Evolutionary conservation across 257 asterid genomes (phyloP), one percentile per base, ranked within the genome.

Genomic region (Solanum arcanum): DNA sequence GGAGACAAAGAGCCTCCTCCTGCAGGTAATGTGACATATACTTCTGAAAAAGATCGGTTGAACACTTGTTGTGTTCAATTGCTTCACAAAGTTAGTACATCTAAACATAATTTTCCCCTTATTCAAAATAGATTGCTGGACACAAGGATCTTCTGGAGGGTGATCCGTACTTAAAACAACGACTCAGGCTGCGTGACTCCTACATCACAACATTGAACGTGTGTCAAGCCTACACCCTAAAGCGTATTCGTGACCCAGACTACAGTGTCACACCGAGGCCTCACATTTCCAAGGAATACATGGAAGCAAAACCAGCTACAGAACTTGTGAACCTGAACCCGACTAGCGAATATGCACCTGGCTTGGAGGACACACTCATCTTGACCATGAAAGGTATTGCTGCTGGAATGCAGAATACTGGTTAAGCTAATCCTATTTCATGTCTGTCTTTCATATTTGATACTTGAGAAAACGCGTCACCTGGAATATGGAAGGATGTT

Each of bases 361-460:
- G 95, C 8, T 70, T 90, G 88, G 95, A 91, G 78, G 95, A 92
- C 62, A 90, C 95, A 37, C 91, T 92, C 87, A 91, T 92, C 88
- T 86, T 92, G 84, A 92, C 95, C 87, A 92, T 92, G 93, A 92
- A 92, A 83, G 95, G 95, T 42, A 90, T 92, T 81, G 95, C 95
- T 44, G 95, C 95, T 41, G 95, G 95, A 70, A 80, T 92, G 93
- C 92, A 90, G 90, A 92, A 92, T 86, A 92, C 95, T 18, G 95
- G 95, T 64, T 92, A 87, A 91, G 46, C 3, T 47, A 15, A 15
- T 85, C 44, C 15, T n/a, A 10, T 37, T 25, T 47, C 83, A 35
- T 16, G 23, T 47, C 62, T 52, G 62, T 20, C 9, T 27, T 39
- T 39, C 56, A 11, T 39, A 23, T 3, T 41, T 6, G 3, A 11